These are phyloP conservation scores for Mrakia gelida DNA, from an alignment of 768 basidiomycete genomes.

Conservation along the genomic window DNA sequence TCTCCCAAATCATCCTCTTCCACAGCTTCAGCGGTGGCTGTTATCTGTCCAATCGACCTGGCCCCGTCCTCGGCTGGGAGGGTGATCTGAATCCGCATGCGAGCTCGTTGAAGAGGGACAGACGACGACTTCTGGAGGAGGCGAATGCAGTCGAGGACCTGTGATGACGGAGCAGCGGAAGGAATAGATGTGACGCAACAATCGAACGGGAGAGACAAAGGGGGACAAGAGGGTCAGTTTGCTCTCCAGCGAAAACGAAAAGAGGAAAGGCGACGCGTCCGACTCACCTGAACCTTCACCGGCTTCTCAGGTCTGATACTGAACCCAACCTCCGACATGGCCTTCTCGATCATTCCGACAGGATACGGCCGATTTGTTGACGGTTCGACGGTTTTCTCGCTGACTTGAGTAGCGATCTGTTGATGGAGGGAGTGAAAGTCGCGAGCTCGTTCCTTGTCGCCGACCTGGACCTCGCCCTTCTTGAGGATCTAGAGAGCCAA, in stretches of 20 bases:
- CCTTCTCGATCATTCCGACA: constrained; percentile 94
- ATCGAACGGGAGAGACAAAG: background rate
- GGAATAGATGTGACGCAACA: no score
- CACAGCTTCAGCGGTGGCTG: constrained; percentile 70
- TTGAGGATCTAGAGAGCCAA: constrained; percentile 64
- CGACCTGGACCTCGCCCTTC: constrained; percentile 94
- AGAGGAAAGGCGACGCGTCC: background rate
- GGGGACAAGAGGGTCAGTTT: no score
- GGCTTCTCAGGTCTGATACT: constrained; percentile 83
- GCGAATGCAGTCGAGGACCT: constrained; percentile 87
- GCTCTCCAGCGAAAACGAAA: background rate
- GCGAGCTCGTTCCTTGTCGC: constrained; percentile 92
- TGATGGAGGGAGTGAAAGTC: constrained; percentile 71
- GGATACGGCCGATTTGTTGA: constrained; percentile 81
- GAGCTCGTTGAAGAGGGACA: constrained; percentile 86
- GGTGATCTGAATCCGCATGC: constrained; percentile 82
- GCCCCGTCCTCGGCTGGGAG: constrained; percentile 67
- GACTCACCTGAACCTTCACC: constrained; percentile 82
- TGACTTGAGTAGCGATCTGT: constrained; percentile 89
- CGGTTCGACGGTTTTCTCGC: constrained; percentile 94
- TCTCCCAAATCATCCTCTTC: constrained; percentile 71
- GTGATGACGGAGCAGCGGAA: background rate
- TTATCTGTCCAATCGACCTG: constrained; percentile 62
- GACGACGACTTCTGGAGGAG: constrained; percentile 74
- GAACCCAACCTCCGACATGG: constrained; percentile 90